A percentile compares a stretch with the other conserved stretches of the same genome.
Evolutionary conservation across 192 early-diverging fungal species (phyloP).

Genomic region (Linnemannia exigua): DNA sequence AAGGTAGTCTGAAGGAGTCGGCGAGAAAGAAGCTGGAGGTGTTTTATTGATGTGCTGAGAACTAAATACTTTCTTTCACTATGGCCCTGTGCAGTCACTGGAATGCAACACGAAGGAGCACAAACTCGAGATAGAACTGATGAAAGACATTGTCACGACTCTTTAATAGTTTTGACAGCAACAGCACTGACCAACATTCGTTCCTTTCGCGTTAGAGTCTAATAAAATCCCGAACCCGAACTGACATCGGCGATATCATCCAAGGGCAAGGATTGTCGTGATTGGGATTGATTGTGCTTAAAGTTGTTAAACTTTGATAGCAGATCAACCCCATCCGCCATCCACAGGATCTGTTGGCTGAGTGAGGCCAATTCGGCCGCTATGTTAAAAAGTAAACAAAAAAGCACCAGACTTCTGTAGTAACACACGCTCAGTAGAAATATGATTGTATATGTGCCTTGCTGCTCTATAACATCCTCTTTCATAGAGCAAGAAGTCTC

Average conservation of each 20-base stretch:
- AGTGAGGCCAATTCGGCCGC: not conserved
- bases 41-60: too few relatives aligned
- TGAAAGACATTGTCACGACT: not conserved
- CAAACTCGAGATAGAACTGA: not conserved
- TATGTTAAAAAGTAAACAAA: too few relatives aligned
- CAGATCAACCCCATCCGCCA: not conserved
- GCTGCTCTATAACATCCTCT: not conserved
- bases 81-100: too few relatives aligned
- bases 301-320: conserved; percentile 14
- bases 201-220: not conserved
- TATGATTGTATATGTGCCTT: too few relatives aligned
- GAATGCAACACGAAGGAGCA: too few relatives aligned
- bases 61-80: too few relatives aligned
- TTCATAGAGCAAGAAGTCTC: not conserved
- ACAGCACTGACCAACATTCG: not conserved
- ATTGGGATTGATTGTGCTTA: not conserved
- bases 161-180: not conserved
- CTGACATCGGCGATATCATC: conserved; percentile 13
- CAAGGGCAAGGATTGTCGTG: not conserved
- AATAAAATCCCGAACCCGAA: not conserved
- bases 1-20: too few relatives aligned
- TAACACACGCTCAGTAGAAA: too few relatives aligned
- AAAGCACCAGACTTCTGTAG: too few relatives aligned
- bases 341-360: conserved; percentile 2
- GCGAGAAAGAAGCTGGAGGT: too few relatives aligned